A percentile compares a stretch with the other conserved stretches of the same genome.
Evolutionary conservation across 768 basidiomycete species (phyloP).

Genomic region (Suillus ampliporus): DNA sequence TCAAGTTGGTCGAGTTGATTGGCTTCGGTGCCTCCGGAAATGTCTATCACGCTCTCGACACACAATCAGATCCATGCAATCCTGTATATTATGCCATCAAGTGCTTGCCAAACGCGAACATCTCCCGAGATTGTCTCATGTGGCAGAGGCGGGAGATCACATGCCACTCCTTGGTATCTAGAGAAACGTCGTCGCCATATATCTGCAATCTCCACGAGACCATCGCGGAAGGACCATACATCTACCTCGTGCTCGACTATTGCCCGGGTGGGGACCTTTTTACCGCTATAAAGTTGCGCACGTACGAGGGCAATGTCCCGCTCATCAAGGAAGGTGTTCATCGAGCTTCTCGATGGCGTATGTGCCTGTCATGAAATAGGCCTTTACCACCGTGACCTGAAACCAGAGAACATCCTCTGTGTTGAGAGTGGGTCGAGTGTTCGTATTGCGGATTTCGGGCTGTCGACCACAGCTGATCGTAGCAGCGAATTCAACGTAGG

Average conservation of each 20-base stretch:
- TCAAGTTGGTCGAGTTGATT: slow-evolving; percentile 64
- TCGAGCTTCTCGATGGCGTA: slow-evolving; percentile 81
- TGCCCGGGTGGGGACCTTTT: slow-evolving; percentile 72
- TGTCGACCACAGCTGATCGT: slow-evolving; percentile 55
- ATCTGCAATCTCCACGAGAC: slow-evolving; percentile 73
- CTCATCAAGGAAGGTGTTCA: slow-evolving; percentile 70
- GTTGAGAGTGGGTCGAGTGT: slow-evolving; percentile 56
- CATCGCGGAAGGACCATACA: slow-evolving; percentile 60
- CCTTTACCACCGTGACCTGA: slow-evolving; percentile 86
- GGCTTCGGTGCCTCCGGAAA: slow-evolving; percentile 80
- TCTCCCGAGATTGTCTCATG: slow-evolving; percentile 57
- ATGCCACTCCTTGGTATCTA: slow-evolving; percentile 55
- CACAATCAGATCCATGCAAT: slow-evolving; percentile 40
- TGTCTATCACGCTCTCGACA: slow-evolving; percentile 75
- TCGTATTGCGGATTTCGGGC: slow-evolving; percentile 80
- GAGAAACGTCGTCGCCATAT: slow-evolving; percentile 49
- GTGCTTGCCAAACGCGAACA: slow-evolving; percentile 64
- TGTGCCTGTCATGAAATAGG: slow-evolving; percentile 71
- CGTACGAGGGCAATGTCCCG: slow-evolving; percentile 61
- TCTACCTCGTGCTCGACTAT: slow-evolving; percentile 72
- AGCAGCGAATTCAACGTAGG: slow-evolving; percentile 62
- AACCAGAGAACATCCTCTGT: slow-evolving; percentile 83
- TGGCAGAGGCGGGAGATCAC: slow-evolving; percentile 73
- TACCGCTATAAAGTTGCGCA: slow-evolving; percentile 58
- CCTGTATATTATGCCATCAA: slow-evolving; percentile 71